phyloP scores from a whole-genome alignment of 1,284 basidiomycete genomes.

The Lentinula novae-zelandiae region DNA sequence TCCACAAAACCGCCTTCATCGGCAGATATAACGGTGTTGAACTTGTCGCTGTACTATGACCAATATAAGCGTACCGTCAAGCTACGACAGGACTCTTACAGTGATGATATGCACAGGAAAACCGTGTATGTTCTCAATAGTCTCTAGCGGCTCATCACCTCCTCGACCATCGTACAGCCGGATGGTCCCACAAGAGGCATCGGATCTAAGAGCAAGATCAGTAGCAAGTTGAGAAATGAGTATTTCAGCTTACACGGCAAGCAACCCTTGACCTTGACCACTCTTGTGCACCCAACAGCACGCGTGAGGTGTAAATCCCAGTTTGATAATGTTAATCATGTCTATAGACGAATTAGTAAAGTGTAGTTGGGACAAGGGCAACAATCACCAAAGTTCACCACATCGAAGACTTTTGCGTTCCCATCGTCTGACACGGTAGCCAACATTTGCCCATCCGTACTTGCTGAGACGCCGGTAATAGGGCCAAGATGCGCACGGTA shows the following conservation, averaged over 20 bases:
- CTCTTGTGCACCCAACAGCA: conserved; percentile 93
- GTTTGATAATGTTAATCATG: conserved; percentile 98
- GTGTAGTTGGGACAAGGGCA: not conserved
- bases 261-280: conserved; percentile 82
- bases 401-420: conserved; percentile 93
- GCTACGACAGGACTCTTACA: conserved; percentile 44
- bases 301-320: conserved; percentile 80
- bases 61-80: not conserved
- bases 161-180: conserved; percentile 93
- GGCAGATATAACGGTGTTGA: conserved; percentile 90
- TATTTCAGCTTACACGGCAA: conserved; percentile 72
- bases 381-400: conserved; percentile 89
- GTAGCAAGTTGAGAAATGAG: not conserved
- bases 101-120: conserved; percentile 89
- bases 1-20: conserved; percentile 96
- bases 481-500: conserved; percentile 89
- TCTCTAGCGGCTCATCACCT: conserved; percentile 72
- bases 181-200: conserved; percentile 72
- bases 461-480: conserved; percentile 80
- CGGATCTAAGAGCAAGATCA: conserved; percentile 54
- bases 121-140: conserved; percentile 75
- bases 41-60: conserved; percentile 82
- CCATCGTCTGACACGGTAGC: conserved; percentile 87
- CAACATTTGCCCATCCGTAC: conserved; percentile 89
- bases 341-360: conserved; percentile 45